These are phyloP conservation scores for Cryptococcus sp. DNA, from an alignment of 1,284 basidiomycete species.

Conservation along the genomic window DNA sequence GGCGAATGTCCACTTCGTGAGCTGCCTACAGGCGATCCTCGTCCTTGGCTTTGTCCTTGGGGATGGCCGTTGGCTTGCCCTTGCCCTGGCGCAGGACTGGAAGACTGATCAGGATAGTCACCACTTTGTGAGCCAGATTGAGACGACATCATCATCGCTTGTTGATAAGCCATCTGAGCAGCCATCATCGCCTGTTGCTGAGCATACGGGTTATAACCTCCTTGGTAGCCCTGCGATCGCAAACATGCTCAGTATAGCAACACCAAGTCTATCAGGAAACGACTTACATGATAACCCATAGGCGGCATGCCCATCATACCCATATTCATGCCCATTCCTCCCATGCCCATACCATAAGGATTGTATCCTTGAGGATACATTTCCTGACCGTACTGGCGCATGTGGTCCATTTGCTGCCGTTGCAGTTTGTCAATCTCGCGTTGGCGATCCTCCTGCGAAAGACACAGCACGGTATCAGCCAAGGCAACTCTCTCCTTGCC, in stretches of 20 bases:
- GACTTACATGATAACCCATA: slow-evolving; percentile 49
- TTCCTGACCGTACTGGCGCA: slow-evolving; percentile 61
- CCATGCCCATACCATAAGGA: slow-evolving; percentile 40
- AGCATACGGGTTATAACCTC: slow-evolving; percentile 57
- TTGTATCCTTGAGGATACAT: slow-evolving; percentile 24
- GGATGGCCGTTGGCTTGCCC: not conserved
- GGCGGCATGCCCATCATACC: slow-evolving; percentile 55
- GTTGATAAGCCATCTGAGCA: slow-evolving; percentile 79
- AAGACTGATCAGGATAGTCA: slow-evolving; percentile 40
- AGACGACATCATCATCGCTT: slow-evolving; percentile 84
- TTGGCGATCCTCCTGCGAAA: slow-evolving; percentile 74
- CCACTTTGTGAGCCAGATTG: slow-evolving; percentile 72
- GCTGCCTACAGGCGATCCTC: slow-evolving; percentile 17
- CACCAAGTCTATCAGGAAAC: not conserved
- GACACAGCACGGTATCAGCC: slow-evolving; percentile 11
- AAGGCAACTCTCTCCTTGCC: not conserved
- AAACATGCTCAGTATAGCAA: not conserved
- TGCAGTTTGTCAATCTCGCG: slow-evolving; percentile 88
- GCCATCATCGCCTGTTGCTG: slow-evolving; percentile 83
- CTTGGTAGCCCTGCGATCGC: slow-evolving; percentile 61
- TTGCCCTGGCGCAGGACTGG: slow-evolving; percentile 10
- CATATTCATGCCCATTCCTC: slow-evolving; percentile 53
- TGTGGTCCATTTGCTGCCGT: slow-evolving; percentile 81
- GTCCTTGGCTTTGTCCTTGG: slow-evolving; percentile 16
- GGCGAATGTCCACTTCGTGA: slow-evolving; percentile 8